Evolutionary conservation across 257 asterid species (phyloP).

Genomic region (Mitragyna speciosa): DNA sequence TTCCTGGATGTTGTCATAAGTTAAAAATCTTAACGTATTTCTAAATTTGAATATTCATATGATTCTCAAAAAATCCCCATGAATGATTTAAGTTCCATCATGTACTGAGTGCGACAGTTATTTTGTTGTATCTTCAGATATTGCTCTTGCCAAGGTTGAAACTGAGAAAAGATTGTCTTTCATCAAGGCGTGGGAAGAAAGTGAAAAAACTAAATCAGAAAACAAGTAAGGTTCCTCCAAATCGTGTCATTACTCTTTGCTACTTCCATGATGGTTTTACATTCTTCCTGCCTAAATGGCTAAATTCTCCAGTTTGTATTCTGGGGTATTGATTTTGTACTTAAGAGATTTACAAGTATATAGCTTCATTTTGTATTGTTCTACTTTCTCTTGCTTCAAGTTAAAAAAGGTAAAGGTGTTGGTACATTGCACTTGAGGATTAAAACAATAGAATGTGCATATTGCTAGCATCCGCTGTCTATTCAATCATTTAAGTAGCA

Average conservation of each 20-base stretch:
- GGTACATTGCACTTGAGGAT: not conserved
- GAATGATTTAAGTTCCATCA: not conserved
- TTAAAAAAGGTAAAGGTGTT: not conserved
- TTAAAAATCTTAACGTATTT: not conserved
- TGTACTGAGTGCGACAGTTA: not conserved
- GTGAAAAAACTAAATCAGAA: conserved; percentile 67
- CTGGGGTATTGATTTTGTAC: not conserved
- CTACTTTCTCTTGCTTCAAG: not conserved
- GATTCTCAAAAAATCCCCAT: not conserved
- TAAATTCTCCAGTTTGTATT: not conserved
- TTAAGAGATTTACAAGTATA: not conserved
- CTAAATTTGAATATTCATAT: not conserved
- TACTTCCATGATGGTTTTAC: not conserved
- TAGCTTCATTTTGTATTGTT: not conserved
- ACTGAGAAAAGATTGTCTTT: conserved; percentile 59
- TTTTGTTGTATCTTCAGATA: conserved; percentile 42
- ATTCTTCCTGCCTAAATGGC: not conserved
- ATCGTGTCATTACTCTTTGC: not conserved
- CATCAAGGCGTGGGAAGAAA: conserved; percentile 87
- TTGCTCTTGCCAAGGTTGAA: conserved; percentile 71
- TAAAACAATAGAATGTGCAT: too few species aligned
- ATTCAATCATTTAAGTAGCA: not conserved
- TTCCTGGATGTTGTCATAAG: not conserved
- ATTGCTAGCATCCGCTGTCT: not conserved
- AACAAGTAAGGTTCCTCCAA: conserved; percentile 57